Conservation (phyloP, 306 rosid species). For the Lablab purpureus region DNA sequence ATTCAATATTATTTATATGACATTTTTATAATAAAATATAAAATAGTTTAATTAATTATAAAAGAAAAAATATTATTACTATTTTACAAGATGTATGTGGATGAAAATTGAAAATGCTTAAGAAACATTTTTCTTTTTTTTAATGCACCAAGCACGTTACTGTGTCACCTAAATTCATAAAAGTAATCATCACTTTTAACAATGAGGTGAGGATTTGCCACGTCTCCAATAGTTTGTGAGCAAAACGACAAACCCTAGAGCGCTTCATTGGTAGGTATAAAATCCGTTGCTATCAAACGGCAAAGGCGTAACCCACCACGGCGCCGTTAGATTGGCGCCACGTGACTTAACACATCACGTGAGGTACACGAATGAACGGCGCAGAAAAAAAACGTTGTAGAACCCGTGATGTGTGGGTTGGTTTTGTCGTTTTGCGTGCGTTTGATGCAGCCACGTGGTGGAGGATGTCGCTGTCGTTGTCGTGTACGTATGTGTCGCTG, state of each 20-base stretch:
- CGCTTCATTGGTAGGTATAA: not conserved
- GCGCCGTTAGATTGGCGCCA: conserved; percentile 7
- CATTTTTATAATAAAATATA: too few relatives aligned
- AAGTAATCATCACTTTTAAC: conserved; percentile 4
- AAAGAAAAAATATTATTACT: too few relatives aligned
- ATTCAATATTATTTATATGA: too few relatives aligned
- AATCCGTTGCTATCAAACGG: not conserved
- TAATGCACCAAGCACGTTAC: not conserved
- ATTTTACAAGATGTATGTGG: too few relatives aligned
- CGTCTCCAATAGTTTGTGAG: conserved; percentile 36
- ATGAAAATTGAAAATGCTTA: too few relatives aligned
- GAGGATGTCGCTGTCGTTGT: conserved; percentile 6
- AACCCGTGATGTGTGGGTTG: conserved; percentile 32
- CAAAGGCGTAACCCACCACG: not conserved
- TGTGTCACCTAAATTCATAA: not conserved
- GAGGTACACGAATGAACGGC: conserved; percentile 23
- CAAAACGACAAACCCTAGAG: conserved; percentile 35
- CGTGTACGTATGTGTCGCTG: not conserved
- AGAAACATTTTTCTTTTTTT: too few relatives aligned
- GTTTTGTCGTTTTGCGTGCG: not conserved
- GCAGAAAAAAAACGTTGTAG: too few relatives aligned
- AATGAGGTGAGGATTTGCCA: conserved; percentile 39
- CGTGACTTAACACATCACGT: not conserved
- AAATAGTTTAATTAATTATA: too few relatives aligned
- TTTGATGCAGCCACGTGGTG: conserved; percentile 38